Conservation (phyloP, 2,329 filamentous ascomycete genomes). For the Talaromyces albobiverticillius region DNA sequence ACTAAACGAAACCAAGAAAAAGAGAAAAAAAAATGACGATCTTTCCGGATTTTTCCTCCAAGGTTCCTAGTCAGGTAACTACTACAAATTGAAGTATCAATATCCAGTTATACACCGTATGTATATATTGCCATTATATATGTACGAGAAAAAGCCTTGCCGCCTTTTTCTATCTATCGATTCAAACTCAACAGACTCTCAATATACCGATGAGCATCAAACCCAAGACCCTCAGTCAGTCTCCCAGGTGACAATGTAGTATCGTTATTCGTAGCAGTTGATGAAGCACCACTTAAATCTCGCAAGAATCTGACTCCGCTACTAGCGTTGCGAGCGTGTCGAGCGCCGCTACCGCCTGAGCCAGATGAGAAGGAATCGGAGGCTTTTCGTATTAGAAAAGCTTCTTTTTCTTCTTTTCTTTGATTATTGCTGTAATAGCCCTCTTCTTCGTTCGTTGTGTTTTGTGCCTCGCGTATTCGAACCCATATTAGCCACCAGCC, state of each 20-base stretch:
- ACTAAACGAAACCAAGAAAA: background rate
- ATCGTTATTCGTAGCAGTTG: slow-evolving; percentile 22
- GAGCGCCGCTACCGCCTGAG: background rate
- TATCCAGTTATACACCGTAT: background rate
- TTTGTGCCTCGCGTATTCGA: slow-evolving; percentile 39
- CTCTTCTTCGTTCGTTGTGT: slow-evolving; percentile 6
- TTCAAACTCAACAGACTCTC: slow-evolving; percentile 45
- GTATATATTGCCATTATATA: background rate
- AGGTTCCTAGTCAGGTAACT: too few relatives aligned
- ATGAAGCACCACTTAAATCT: slow-evolving; percentile 36
- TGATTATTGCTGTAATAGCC: background rate
- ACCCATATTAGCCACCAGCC: slow-evolving; percentile 69
- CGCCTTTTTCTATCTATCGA: slow-evolving; percentile 27
- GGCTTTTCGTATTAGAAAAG: slow-evolving; percentile 46
- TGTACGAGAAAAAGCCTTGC: too few relatives aligned
- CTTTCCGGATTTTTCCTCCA: background rate
- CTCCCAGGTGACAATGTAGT: slow-evolving; percentile 29
- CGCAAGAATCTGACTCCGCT: slow-evolving; percentile 31
- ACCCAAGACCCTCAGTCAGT: slow-evolving; percentile 43
- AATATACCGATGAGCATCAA: slow-evolving; percentile 47
- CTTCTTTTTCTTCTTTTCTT: slow-evolving; percentile 31
- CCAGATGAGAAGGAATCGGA: slow-evolving; percentile 35
- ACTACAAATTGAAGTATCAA: too few relatives aligned
- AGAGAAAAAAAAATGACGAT: background rate
- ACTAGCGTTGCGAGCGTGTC: slow-evolving; percentile 5